Base-by-base conservation (phyloP, 495 filamentous ascomycete species). In the Penicillium macrosclerotiorum region DNA sequence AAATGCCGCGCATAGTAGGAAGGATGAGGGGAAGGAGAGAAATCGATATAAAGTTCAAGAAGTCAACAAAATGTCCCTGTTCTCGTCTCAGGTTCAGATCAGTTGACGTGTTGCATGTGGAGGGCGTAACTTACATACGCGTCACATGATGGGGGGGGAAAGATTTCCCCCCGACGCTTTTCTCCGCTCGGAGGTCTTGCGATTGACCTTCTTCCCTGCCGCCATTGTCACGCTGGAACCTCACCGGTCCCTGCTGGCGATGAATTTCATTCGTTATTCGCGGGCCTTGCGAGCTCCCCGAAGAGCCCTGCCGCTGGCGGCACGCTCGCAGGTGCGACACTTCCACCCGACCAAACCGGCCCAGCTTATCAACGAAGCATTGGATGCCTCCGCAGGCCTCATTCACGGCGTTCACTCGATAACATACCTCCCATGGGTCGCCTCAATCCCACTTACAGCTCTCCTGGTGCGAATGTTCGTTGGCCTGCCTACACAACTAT, bases 371-470 rank as follows among this genome's bases (percentile, higher is more conserved):
- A 73, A 76, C 27, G 57, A 75, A 16, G 62, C 70, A 24, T 39
- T 84, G 33, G 61, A 75, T 25, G 54, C 65, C 47, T 75, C 85
- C 13, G 73, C 83, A 24, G 55, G 65, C 38, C 55, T 83, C 32
- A 68, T 93, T 37, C 67, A 82, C n/a, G 54, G 64, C 32, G 54
- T 91, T 2, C 89, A 93, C 60, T 53, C 57, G 23, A 11, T 69
- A 52, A 79, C 77, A 19, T 68, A 72, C 34, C 74, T 86, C 3
- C 79, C 89, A 48, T 95, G 89, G 89, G 81, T 63, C 36, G 54
- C 78, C 7, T 76, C 81, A 19, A 78, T 95, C 41, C 89, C 90
- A 0, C 70, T 87, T 42, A 73, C 86, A 1, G 85, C 88, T 1
- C 41, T 89, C 3, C 27, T 78, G 35, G 67, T 92, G 37, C 82